phyloP scores from a whole-genome alignment of 176 grass and related monocot genomes.

The Pontederia crassipes region DNA sequence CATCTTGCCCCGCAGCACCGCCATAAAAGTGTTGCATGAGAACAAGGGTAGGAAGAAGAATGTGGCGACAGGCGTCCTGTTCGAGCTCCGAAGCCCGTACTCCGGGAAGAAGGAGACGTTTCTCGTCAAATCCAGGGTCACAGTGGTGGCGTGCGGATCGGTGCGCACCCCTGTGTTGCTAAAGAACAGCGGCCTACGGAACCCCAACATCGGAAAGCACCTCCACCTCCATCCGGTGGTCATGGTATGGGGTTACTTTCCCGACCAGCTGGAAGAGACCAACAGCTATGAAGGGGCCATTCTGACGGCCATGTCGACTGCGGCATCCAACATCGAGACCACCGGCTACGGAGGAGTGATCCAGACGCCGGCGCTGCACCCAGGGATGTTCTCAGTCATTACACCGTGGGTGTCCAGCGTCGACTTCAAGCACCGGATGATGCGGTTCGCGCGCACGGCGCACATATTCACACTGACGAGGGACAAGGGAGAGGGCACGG shows the following conservation, averaged over 20 bases:
- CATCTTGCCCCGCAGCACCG: constrained; percentile 10
- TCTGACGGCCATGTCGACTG: constrained; percentile 9
- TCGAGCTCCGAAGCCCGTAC: not conserved
- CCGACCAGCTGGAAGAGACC: not conserved
- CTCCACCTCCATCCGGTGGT: constrained; percentile 21
- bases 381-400: constrained; percentile 19
- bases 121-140: constrained; percentile 8
- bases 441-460: constrained; percentile 16
- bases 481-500: constrained; percentile 10
- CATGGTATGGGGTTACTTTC: constrained; percentile 20
- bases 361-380: constrained; percentile 20
- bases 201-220: constrained; percentile 22
- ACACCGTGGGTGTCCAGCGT: constrained; percentile 14
- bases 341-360: constrained; percentile 8
- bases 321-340: not conserved
- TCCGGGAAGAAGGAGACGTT: not conserved
- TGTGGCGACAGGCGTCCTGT: too few relatives aligned
- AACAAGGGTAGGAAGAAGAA: constrained; percentile 3
- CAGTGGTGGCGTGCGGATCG: constrained; percentile 23
- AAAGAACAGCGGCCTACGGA: constrained; percentile 18
- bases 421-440: constrained; percentile 21
- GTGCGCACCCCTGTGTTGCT: constrained; percentile 16
- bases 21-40: constrained; percentile 6
- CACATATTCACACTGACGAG: constrained; percentile 17
- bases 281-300: constrained; percentile 15